phyloP scores from a whole-genome alignment of 192 early-diverging fungal species.

The Rhizophagus clarus region DNA sequence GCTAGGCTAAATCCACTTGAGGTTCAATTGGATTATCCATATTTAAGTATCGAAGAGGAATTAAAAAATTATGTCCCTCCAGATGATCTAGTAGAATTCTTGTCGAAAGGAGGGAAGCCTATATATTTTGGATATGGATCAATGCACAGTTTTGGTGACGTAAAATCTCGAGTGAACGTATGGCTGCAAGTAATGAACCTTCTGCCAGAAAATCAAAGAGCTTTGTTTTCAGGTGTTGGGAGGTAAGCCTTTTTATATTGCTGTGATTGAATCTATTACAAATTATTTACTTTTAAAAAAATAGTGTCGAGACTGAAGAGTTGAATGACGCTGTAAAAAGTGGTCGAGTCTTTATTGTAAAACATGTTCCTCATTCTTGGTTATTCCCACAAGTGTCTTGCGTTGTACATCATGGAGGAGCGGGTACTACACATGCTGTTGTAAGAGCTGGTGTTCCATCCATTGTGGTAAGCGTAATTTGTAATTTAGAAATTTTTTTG shows the following conservation, averaged over 20 bases:
- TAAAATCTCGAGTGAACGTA: not conserved
- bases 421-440: constrained; percentile 11
- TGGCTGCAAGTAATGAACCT: constrained; percentile 1
- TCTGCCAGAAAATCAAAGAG: not conserved
- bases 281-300: not conserved
- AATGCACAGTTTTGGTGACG: not conserved
- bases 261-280: too few relatives aligned
- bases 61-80: constrained; percentile 3
- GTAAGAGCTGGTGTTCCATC: not conserved
- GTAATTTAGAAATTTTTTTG: not conserved
- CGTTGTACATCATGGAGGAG: constrained; percentile 17
- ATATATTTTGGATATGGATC: constrained; percentile 25
- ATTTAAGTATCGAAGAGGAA: not conserved
- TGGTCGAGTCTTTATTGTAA: not conserved
- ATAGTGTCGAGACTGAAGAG: not conserved
- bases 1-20: not conserved
- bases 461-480: not conserved
- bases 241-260: not conserved
- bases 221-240: constrained; percentile 4
- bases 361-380: constrained; percentile 9
- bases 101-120: not conserved
- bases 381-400: constrained; percentile 3
- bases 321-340: not conserved
- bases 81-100: not conserved
- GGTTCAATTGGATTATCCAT: constrained; percentile 2